These are phyloP conservation scores for Lanmaoa rubissima DNA, from an alignment of 768 basidiomycete genomes.

Conservation along the genomic window DNA sequence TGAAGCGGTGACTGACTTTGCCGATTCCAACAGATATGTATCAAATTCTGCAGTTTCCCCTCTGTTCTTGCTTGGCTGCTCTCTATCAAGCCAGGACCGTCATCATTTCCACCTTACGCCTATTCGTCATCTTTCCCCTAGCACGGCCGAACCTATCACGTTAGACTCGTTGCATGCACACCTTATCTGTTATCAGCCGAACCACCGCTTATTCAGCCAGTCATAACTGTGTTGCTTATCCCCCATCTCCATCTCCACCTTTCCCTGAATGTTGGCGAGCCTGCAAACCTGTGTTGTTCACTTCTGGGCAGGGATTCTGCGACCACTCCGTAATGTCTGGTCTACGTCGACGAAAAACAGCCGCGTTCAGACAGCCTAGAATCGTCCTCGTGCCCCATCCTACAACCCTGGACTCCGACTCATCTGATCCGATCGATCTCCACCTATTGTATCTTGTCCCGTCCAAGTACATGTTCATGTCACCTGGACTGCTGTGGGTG, in stretches of 20 bases:
- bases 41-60: not conserved
- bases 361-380: not conserved
- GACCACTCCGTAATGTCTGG: not conserved
- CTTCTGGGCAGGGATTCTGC: not conserved
- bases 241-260: not conserved
- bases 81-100: not conserved
- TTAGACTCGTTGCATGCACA: not conserved
- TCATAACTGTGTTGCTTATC: conserved; percentile 2
- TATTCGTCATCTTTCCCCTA: not conserved
- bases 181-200: not conserved
- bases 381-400: not conserved
- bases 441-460: conserved; percentile 7
- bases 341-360: not conserved
- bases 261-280: not conserved
- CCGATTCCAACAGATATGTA: not conserved
- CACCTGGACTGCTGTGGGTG: conserved; percentile 6
- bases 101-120: not conserved
- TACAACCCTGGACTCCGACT: not conserved
- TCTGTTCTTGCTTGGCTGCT: not conserved
- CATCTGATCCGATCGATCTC: conserved; percentile 24
- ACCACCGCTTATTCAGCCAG: not conserved
- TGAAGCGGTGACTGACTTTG: not conserved
- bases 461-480: conserved; percentile 9
- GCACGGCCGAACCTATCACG: not conserved
- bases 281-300: not conserved